Base-by-base conservation (phyloP, 768 basidiomycete species). In the Russula compacta region DNA sequence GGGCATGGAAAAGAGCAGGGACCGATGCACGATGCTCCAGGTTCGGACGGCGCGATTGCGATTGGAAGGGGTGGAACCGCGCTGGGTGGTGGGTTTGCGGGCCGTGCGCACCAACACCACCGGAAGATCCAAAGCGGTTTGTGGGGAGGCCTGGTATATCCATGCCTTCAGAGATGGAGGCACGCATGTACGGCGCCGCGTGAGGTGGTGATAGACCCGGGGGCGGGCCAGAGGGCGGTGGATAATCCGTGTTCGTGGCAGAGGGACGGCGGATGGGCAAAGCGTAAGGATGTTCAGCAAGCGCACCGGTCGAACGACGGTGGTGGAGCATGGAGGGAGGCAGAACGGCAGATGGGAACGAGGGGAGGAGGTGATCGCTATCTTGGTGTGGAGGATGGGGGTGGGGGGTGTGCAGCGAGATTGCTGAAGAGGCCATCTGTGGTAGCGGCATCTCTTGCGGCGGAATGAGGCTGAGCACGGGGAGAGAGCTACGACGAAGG, bases 21-120 rank as follows among this genome's bases (percentile, higher is more conserved):
- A 64, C 65, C 2, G 63, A 64, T 29, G 65, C 63, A n/a, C 65
- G 65, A 36, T 66, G 65, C 2, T 38, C 65, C 12, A 66, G 51
- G 42, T 57, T 60, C 9, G 65, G 64, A 36, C 63, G 65, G 4
- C 62, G 65, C 4, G 53, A 19, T 6, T 49, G 36, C 10, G 56
- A 21, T 19, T 56, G 61, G 56, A 63, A 63, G 11, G 64, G 64
- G 17, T 53, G 56, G 33, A 53, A 57, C 3, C 56, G 64, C 42
- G 51, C 39, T 8, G 62, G 38, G 8, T 51, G 55, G 19, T 56
- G 59, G 0, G 32, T 19, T 14, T 57, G 61, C 11, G 51, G 9
- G 3, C 50, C 44, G 17, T 53, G 61, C 2, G 11, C 50, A 21
- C 44, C 59, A 33, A 42, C 19, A 19, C 53, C 47, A 5, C 53